Evolutionary conservation across 2,329 filamentous ascomycete species (phyloP), one percentile per base, ranked within the genome.

Genomic region (Cladophialophora bantiana): DNA sequence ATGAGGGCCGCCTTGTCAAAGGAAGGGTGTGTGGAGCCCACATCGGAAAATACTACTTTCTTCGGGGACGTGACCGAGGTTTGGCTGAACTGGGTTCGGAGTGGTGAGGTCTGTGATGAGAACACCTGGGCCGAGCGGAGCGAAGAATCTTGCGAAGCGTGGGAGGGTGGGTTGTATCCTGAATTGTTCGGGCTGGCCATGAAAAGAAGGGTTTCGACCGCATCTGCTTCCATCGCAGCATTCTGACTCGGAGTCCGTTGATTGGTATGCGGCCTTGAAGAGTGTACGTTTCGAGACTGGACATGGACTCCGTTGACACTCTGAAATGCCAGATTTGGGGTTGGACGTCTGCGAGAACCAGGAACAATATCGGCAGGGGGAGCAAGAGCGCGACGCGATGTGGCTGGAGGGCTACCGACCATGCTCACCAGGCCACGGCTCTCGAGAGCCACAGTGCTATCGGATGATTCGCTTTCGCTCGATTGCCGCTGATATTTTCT

Each of bases 181-280:
- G 81, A 82, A 62, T 83, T 81, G 36, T 79, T 81, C 1, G 82
- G 82, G 62, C 82, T 84, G 48, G 81, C 82, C 82, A 83, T 83
- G 72, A 83, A 83, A 7, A 83, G 72, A 9, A 83, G 72, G 0
- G 81, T 83, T 72, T 84, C 82, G n/a, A 83, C 82, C 10, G 82
- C 82, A 66, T 84, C 82, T 67, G 82, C 79, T 68, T 84, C 82
- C 79, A 83, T 82, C 0, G 78, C 76, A 15, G 79, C 78, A 59
- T 77, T 82, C 67, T 81, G 78, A 54, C 78, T 79, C 5, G 79
- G 77, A 0, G 78, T 79, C 55, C 77, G 73, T 61, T 69, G 75
- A 62, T 71, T 76, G 65, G 62, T 72, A 63, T 59, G 68, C 50
- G 58, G 72, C 56, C 66, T 62, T 4, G 52, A 54, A 32, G 63